These are phyloP conservation scores for Globisporangium viniferum DNA, from an alignment of 352 stramenopile species.

Conservation along the genomic window DNA sequence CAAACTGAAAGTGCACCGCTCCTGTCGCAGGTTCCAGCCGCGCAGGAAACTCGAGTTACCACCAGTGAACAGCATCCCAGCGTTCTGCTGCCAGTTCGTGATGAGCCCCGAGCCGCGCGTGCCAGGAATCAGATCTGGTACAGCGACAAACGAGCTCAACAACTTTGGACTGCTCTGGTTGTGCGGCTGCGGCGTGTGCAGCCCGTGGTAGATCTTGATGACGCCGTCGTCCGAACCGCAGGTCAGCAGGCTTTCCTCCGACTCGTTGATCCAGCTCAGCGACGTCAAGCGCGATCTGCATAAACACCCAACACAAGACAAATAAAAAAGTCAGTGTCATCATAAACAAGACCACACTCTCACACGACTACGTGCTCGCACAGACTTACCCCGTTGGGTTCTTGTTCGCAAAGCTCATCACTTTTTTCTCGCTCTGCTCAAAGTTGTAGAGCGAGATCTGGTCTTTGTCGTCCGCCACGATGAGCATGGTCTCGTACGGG, in stretches of 20 bases:
- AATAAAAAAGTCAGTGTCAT: not conserved
- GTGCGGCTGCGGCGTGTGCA: constrained; percentile 53
- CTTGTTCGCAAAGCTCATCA: constrained; percentile 81
- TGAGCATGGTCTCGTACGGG: constrained; percentile 91
- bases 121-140: constrained; percentile 89
- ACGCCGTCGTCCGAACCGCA: constrained; percentile 96
- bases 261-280: constrained; percentile 97
- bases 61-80: constrained; percentile 88
- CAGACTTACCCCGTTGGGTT: constrained; percentile 70
- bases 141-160: constrained; percentile 90
- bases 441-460: constrained; percentile 96
- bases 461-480: constrained; percentile 94
- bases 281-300: constrained; percentile 89
- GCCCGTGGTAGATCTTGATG: constrained; percentile 93
- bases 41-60: constrained; percentile 91
- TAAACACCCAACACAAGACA: not conserved
- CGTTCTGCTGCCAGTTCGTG: constrained; percentile 94
- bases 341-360: not conserved
- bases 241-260: constrained; percentile 90
- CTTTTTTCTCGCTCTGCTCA: constrained; percentile 84
- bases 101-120: constrained; percentile 93
- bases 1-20: constrained; percentile 84
- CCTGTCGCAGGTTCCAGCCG: constrained; percentile 94
- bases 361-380: not conserved
- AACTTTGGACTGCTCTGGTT: constrained; percentile 59